A percentile compares a stretch with the other conserved stretches of the same genome.
Evolutionary conservation across 2,329 filamentous ascomycete genomes (phyloP).

Genomic region (Decorospora gaudefroyi): DNA sequence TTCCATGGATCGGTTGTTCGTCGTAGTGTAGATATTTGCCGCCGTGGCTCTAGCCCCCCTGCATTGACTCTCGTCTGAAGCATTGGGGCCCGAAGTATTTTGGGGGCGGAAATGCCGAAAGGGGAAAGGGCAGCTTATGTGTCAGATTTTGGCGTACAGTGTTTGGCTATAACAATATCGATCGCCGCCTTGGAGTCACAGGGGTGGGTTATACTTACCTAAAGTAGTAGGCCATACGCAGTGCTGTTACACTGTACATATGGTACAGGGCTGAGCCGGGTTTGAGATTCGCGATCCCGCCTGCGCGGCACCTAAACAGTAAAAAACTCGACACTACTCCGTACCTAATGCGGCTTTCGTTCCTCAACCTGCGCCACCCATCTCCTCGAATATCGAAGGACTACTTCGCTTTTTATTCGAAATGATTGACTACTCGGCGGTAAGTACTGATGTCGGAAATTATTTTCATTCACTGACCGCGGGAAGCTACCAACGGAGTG

Average conservation of each 20-base stretch:
- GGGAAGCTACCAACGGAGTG: conserved; percentile 8
- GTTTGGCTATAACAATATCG: neutral
- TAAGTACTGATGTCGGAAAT: conserved; percentile 1
- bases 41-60: conserved; percentile 3
- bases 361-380: too few relatives aligned
- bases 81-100: conserved; percentile 5
- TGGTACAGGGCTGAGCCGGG: conserved; percentile 1
- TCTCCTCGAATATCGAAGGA: too few relatives aligned
- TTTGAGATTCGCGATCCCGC: neutral
- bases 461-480: neutral
- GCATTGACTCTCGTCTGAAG: neutral
- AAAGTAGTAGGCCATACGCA: too few relatives aligned
- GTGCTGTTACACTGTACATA: too few relatives aligned
- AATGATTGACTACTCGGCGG: conserved; percentile 10
- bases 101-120: conserved; percentile 15
- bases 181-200: neutral
- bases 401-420: neutral
- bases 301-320: neutral
- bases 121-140: neutral
- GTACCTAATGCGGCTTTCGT: too few relatives aligned
- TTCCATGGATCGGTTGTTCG: too few relatives aligned
- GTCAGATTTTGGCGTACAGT: conserved; percentile 1
- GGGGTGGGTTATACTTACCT: too few relatives aligned
- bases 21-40: too few relatives aligned
- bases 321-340: too few relatives aligned